Percentiles rank a stretch among this genome's conserved stretches.
These are phyloP conservation scores for Nepenthes mirabilis DNA, from an alignment of 148 eudicot species.

Conservation along the genomic window DNA sequence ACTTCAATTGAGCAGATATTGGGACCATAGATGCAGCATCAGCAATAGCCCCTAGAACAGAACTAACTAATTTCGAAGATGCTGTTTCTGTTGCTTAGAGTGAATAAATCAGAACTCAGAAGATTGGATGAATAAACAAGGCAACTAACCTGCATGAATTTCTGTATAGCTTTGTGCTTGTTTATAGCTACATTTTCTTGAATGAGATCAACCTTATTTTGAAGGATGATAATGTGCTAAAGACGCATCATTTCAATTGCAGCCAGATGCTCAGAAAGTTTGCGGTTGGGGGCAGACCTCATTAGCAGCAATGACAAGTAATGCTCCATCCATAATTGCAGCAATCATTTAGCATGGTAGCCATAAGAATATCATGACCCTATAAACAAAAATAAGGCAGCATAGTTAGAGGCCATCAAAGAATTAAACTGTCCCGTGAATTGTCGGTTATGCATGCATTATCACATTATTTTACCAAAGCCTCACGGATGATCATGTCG, in stretches of 20 bases:
- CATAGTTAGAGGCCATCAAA: not conserved
- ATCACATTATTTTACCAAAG: too few relatives aligned
- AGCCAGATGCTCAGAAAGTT: slow-evolving; percentile 91
- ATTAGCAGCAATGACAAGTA: slow-evolving; percentile 96
- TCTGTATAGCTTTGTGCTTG: slow-evolving; percentile 89
- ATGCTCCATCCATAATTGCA: slow-evolving; percentile 98
- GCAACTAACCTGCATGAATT: slow-evolving; percentile 64
- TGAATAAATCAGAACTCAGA: not conserved
- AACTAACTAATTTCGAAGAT: not conserved
- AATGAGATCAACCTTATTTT: slow-evolving; percentile 88
- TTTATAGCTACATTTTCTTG: slow-evolving; percentile 95
- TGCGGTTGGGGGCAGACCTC: slow-evolving; percentile 99
- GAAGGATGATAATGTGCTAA: slow-evolving; percentile 89
- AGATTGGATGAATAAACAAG: not conserved
- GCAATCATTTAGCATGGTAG: slow-evolving; percentile 99
- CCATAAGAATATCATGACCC: slow-evolving; percentile 99
- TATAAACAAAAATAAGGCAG: slow-evolving; percentile 8
- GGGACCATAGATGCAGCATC: slow-evolving; percentile 94
- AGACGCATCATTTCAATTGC: slow-evolving; percentile 98
- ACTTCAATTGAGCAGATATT: slow-evolving; percentile 89
- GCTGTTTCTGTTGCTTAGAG: not conserved
- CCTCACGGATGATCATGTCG: too few relatives aligned
- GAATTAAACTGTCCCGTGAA: too few relatives aligned
- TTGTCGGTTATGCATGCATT: too few relatives aligned
- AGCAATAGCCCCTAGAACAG: slow-evolving; percentile 73